phyloP scores from a whole-genome alignment of 2,329 filamentous ascomycete species.

The Fusarium sp. region DNA sequence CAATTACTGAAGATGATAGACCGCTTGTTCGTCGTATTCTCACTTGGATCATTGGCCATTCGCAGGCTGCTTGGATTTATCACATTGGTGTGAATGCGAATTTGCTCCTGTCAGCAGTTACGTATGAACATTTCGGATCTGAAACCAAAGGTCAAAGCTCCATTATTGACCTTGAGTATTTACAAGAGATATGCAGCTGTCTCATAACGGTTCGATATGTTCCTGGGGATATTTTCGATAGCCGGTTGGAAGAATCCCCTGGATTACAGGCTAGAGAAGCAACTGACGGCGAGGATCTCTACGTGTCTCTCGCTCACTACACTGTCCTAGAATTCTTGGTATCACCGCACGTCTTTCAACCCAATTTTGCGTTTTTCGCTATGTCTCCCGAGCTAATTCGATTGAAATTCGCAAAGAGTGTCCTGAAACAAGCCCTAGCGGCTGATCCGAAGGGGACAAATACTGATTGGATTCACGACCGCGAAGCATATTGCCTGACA shows the following conservation, averaged over 20 bases:
- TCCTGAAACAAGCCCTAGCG: neutral
- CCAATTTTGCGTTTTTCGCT: rapidly evolving
- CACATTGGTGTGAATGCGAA: neutral
- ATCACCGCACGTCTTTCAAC: neutral
- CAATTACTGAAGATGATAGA: neutral
- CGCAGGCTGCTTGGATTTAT: neutral
- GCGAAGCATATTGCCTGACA: neutral
- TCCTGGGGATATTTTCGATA: neutral
- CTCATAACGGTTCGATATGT: neutral
- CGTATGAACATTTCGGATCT: neutral
- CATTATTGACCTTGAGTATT: rapidly evolving
- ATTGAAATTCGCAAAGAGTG: neutral
- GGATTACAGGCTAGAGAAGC: neutral
- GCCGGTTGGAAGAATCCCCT: rapidly evolving
- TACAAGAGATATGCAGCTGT: neutral
- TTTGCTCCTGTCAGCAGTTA: rapidly evolving
- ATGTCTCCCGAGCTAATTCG: neutral
- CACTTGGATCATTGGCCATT: neutral
- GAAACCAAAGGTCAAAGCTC: rapidly evolving
- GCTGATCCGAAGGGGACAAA: neutral
- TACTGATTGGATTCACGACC: neutral
- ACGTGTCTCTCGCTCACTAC: neutral
- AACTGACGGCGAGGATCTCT: neutral
- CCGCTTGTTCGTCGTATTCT: neutral
- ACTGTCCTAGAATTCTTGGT: neutral